phyloP scores from a whole-genome alignment of 129 eudicot species.

The Chrysanthemum seticuspe region DNA sequence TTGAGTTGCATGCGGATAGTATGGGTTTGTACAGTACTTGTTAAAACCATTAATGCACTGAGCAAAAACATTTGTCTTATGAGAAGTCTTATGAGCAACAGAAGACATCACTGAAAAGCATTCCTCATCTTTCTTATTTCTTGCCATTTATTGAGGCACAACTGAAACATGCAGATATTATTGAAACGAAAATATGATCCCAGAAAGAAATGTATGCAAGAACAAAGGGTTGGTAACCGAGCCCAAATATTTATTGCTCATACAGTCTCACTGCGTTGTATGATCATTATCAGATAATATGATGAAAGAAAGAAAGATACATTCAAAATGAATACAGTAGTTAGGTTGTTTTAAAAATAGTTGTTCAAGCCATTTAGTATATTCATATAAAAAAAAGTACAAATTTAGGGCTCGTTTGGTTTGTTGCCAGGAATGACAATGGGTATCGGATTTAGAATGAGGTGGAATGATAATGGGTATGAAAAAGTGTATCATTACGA shows the following conservation, averaged over 20 bases:
- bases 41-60: slow-evolving; percentile 48
- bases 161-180: slow-evolving; percentile 49
- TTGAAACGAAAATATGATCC: slow-evolving; percentile 27
- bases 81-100: slow-evolving; percentile 31
- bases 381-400: too few relatives aligned
- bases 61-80: slow-evolving; percentile 39
- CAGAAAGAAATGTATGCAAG: slow-evolving; percentile 32
- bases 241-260: slow-evolving; percentile 33
- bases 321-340: background rate
- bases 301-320: slow-evolving; percentile 21
- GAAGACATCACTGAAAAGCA: slow-evolving; percentile 44
- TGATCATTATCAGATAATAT: slow-evolving; percentile 22
- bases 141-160: slow-evolving; percentile 54
- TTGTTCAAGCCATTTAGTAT: too few relatives aligned
- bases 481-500: too few relatives aligned
- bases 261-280: slow-evolving; percentile 21
- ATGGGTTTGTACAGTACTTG: slow-evolving; percentile 39
- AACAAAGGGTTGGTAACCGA: slow-evolving; percentile 14
- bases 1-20: slow-evolving; percentile 5
- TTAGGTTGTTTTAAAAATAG: background rate
- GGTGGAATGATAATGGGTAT: too few relatives aligned
- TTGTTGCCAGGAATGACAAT: too few relatives aligned
- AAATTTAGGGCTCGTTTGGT: too few relatives aligned
- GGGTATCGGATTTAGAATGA: too few relatives aligned
- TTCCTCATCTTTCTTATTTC: slow-evolving; percentile 21